These are phyloP conservation scores for Fusarium luffae DNA, from an alignment of 2,329 filamentous ascomycete species.

Conservation along the genomic window DNA sequence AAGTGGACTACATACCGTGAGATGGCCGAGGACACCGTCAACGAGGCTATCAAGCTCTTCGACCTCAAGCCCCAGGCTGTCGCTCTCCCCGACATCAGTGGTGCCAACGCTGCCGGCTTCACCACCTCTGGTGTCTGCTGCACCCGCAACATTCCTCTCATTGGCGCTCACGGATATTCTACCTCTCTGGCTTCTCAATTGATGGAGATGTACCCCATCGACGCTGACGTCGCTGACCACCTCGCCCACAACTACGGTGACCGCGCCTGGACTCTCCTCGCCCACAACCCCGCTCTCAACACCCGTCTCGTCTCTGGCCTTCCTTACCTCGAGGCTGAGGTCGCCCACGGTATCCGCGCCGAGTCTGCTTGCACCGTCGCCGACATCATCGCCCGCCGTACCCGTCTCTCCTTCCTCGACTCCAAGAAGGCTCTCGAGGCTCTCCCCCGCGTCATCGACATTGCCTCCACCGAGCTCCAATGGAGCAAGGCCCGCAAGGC, in stretches of 20 bases:
- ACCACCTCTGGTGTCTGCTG: constrained; percentile 77
- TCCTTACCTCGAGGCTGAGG: constrained; percentile 79
- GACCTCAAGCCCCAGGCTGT: constrained; percentile 65
- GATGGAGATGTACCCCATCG: constrained; percentile 52
- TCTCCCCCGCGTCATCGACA: constrained; percentile 75
- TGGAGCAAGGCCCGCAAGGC: constrained; percentile 72
- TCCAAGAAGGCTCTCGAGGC: constrained; percentile 76
- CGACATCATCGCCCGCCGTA: constrained; percentile 77
- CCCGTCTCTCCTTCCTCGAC: constrained; percentile 80
- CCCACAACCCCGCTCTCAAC: constrained; percentile 64
- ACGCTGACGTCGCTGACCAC: constrained; percentile 55
- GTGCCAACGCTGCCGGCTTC: constrained; percentile 61
- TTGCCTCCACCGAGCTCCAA: constrained; percentile 76
- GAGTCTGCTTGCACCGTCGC: constrained; percentile 79
- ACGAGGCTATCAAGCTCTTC: constrained; percentile 78
- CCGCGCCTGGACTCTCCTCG: constrained; percentile 77
- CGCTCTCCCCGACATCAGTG: constrained; percentile 71
- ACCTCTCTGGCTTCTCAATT: constrained; percentile 50
- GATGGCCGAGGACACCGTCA: constrained; percentile 88
- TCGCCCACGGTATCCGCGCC: constrained; percentile 76
- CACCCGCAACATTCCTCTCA: constrained; percentile 77
- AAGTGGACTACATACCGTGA: constrained; percentile 93
- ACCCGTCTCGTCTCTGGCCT: constrained; percentile 72
- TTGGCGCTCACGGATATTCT: constrained; percentile 79
- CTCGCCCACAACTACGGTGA: constrained; percentile 57